Evolutionary conservation across 2,329 filamentous ascomycete genomes (phyloP), one percentile per base, ranked within the genome.

Genomic region (Waltergamsia citrina): DNA sequence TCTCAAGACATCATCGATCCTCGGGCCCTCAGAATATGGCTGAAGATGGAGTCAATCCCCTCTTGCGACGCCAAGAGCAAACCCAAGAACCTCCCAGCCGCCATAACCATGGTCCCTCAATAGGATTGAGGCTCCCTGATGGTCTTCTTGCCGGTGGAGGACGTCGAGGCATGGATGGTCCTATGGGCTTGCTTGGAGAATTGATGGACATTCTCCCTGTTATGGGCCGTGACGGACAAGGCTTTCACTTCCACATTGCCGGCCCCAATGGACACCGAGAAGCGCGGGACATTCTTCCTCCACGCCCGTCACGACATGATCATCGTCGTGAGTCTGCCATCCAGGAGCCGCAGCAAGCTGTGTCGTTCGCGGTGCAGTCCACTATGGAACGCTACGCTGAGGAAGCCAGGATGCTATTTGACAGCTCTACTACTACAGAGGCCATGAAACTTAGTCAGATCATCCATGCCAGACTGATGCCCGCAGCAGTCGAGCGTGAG

Each of bases 391-490:
- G 92, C 40, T 98, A 93, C 81, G 76, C 84, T 50, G 86, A 95
- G 50, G 93, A 96, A 55, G 81, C 87, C 7, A 79, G 81, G 42
- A 78, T 98, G 54, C 69, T 96, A 1, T 96, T 92, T 55, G 83
- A 84, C 18, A 59, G 66, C 16, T 67, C 62, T 32, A 37, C n/a
- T 12, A 25, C 41, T 34, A 52, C 73, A 4, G 87, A 94, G 32
- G 83, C 83, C 50, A 72, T 78, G 3, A 67, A 73, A 39, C 67
- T 94, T 12, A 60, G 80, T 42, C 80, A 74, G 43, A 71, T 76
- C 3, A 71, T 98, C 18, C 65, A 86, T 26, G 78, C 75, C 29
- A 60, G 78, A 26, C 71, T 98, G 40, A 79, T 90, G 3, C 92
- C 92, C 26, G 79, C 84, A 16, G 88, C 90, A 7, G 79, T 94